These are phyloP conservation scores for Eucalyptus fibrosa DNA, from an alignment of 345 rosid species.

Conservation along the genomic window DNA sequence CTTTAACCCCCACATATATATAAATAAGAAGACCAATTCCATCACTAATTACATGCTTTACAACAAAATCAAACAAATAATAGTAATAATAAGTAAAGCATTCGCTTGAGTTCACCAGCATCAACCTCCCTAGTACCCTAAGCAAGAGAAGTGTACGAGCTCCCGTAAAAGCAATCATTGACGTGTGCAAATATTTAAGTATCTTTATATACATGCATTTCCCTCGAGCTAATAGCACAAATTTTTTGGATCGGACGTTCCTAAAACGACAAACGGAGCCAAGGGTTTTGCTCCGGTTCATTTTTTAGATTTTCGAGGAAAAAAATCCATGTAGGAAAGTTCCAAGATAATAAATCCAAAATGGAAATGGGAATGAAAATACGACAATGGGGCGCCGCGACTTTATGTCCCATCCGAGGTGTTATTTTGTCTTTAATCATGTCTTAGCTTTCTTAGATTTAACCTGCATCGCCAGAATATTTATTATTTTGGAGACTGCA, in stretches of 20 bases:
- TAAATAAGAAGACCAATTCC: background rate
- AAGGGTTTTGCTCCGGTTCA: background rate
- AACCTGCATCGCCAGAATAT: background rate
- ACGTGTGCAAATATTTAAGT: background rate
- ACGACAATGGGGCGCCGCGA: conserved; percentile 8
- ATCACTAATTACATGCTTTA: background rate
- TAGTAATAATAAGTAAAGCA: background rate
- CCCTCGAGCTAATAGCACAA: background rate
- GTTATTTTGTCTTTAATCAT: conserved; percentile 1
- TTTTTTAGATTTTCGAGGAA: background rate
- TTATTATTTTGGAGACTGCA: background rate
- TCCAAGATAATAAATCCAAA: conserved; percentile 5
- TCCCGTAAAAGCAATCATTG: background rate
- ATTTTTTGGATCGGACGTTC: background rate
- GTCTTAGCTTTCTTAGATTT: conserved; percentile 1
- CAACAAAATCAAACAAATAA: background rate
- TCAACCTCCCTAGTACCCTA: background rate
- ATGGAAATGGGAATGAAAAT: background rate
- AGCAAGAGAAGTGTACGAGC: background rate
- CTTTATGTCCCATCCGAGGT: conserved; percentile 43
- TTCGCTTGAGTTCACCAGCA: background rate
- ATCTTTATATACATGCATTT: background rate
- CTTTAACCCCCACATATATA: background rate
- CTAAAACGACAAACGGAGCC: background rate
- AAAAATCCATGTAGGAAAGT: background rate